Percentiles rank a stretch among this genome's conserved stretches.
Conservation (phyloP, 2,329 filamentous ascomycete species). For the Cytospora chrysosperma region DNA sequence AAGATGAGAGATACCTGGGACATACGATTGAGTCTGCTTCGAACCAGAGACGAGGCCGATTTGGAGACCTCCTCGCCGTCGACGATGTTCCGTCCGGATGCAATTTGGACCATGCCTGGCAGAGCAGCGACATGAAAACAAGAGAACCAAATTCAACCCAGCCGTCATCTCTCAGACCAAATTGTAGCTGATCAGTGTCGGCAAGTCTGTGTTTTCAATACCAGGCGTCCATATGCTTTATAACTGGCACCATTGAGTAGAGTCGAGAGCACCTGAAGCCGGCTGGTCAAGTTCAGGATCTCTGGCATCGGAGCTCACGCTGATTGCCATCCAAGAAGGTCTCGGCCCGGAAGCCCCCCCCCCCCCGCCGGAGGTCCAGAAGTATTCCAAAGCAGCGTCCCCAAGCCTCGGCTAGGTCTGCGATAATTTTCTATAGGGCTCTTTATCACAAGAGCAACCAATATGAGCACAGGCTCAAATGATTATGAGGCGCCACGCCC, state of each 20-base stretch:
- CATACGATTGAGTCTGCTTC: background rate
- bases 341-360: background rate
- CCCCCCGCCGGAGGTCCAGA: too few species aligned
- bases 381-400: background rate
- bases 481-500: conserved; percentile 51
- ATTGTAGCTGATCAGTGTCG: background rate
- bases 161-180: too few species aligned
- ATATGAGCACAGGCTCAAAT: too few species aligned
- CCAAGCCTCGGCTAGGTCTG: background rate
- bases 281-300: background rate
- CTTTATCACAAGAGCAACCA: background rate
- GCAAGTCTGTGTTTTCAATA: background rate
- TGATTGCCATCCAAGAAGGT: background rate
- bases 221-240: background rate
- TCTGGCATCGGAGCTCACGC: background rate
- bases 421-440: background rate
- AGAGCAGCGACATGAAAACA: background rate
- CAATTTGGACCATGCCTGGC: background rate
- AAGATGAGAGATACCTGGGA: background rate
- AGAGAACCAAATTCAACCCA: background rate
- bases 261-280: background rate
- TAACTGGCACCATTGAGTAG: background rate
- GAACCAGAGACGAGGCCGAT: background rate
- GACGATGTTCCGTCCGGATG: background rate
- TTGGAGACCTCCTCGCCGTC: background rate